phyloP scores from a whole-genome alignment of 164 flowering plant genomes.

The Umbilicus rupestris region DNA sequence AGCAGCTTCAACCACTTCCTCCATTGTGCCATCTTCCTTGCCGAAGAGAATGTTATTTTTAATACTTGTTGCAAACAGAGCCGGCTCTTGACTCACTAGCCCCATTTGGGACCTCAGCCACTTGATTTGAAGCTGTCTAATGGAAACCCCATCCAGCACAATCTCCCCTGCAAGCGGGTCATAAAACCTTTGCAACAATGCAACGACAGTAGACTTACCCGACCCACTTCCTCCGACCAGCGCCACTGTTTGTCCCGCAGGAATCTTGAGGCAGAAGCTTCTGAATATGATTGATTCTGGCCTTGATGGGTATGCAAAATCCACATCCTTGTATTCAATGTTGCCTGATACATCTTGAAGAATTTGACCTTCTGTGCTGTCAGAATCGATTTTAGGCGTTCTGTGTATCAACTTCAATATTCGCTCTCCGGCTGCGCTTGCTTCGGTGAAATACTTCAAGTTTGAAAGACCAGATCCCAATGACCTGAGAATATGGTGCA shows the following conservation, averaged over 20 bases:
- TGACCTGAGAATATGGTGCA: conserved; percentile 42
- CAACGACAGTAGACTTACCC: conserved; percentile 69
- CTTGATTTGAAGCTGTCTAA: conserved; percentile 55
- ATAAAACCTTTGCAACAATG: conserved; percentile 68
- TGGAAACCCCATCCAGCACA: conserved; percentile 53
- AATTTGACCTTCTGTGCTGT: conserved; percentile 47
- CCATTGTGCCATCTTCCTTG: conserved; percentile 61
- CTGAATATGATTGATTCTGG: conserved; percentile 43
- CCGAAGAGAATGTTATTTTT: conserved; percentile 83
- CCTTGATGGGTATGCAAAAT: conserved; percentile 73
- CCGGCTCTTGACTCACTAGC: conserved; percentile 87
- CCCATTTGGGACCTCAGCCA: conserved; percentile 97
- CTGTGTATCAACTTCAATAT: conserved; percentile 57
- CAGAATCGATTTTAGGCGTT: conserved; percentile 71
- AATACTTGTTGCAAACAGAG: conserved; percentile 66
- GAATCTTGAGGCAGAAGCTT: conserved; percentile 42
- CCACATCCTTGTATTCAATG: conserved; percentile 55
- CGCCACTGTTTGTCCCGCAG: conserved; percentile 68
- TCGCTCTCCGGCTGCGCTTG: conserved; percentile 54
- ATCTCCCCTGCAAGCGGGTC: conserved; percentile 68
- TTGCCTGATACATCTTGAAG: conserved; percentile 39
- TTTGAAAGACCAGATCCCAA: conserved; percentile 67
- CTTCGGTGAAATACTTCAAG: conserved; percentile 71
- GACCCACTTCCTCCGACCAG: conserved; percentile 87
- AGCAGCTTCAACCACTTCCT: conserved; percentile 59